Evolutionary conservation across 2,329 filamentous ascomycete species (phyloP).

Genomic region (Diaporthe sp.): DNA sequence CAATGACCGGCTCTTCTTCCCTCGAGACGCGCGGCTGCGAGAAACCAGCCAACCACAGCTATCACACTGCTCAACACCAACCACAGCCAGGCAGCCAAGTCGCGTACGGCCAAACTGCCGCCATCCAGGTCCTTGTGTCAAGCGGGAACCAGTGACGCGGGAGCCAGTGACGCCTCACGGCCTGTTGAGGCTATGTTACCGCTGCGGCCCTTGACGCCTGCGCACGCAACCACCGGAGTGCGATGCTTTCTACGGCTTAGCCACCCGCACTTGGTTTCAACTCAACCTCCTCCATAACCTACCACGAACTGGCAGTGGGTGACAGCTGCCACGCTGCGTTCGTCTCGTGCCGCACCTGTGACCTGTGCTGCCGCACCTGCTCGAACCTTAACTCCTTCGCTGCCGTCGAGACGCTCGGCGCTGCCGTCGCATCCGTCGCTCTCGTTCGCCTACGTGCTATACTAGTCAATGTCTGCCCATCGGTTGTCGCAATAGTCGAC

Average conservation of each 20-base stretch:
- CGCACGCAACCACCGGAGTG: conserved; percentile 11
- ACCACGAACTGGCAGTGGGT: conserved; percentile 2
- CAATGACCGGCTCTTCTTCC: neutral
- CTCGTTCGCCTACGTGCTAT: no score
- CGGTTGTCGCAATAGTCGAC: neutral
- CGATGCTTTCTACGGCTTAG: neutral
- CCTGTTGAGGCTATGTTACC: neutral
- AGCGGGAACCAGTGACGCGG: conserved; percentile 1
- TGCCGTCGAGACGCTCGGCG: neutral
- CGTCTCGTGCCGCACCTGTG: conserved; percentile 24
- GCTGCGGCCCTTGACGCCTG: neutral
- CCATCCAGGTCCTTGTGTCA: neutral
- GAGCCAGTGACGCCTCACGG: neutral
- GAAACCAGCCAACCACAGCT: conserved; percentile 2
- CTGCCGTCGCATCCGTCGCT: neutral
- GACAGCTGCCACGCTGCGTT: conserved; percentile 29
- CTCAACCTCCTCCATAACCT: neutral
- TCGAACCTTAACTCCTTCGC: conserved; percentile 8
- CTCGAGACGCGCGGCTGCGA: conserved; percentile 22
- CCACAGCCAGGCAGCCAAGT: neutral
- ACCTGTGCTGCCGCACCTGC: conserved; percentile 22
- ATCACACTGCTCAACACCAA: neutral
- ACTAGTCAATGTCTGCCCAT: conserved; percentile 6
- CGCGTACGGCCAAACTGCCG: neutral
- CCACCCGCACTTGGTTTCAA: conserved; percentile 16